phyloP scores from a whole-genome alignment of 2,329 filamentous ascomycete species.

The Xylariaceae sp. region DNA sequence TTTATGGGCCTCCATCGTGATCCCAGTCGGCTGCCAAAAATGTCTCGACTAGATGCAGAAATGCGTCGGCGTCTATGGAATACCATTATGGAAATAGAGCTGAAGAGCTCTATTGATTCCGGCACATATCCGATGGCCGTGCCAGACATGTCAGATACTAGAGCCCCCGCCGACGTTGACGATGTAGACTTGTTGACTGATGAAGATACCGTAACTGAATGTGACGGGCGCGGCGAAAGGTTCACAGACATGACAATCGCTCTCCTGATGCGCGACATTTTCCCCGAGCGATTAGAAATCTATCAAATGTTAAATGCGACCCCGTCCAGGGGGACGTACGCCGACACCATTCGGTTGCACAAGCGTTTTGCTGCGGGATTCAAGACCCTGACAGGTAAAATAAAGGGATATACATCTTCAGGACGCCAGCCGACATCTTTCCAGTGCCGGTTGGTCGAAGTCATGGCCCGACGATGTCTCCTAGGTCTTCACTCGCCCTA shows the following conservation, averaged over 20 bases:
- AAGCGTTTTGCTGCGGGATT: slow-evolving; percentile 38
- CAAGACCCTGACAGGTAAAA: slow-evolving; percentile 33
- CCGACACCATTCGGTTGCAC: slow-evolving; percentile 41
- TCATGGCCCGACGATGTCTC: slow-evolving; percentile 50
- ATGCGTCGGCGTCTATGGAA: slow-evolving; percentile 53
- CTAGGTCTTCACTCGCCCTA: slow-evolving; percentile 52
- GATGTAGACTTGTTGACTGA: slow-evolving; percentile 44
- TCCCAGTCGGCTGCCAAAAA: slow-evolving; percentile 43
- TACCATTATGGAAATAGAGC: slow-evolving; percentile 48
- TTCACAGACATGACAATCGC: slow-evolving; percentile 48
- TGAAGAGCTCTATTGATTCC: slow-evolving; percentile 46
- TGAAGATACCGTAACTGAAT: slow-evolving; percentile 27
- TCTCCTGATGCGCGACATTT: slow-evolving; percentile 39
- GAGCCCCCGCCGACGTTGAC: slow-evolving; percentile 44
- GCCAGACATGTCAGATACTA: slow-evolving; percentile 44
- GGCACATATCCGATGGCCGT: slow-evolving; percentile 46
- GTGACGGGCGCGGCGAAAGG: slow-evolving; percentile 11
- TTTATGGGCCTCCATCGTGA: slow-evolving; percentile 56
- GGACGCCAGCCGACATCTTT: slow-evolving; percentile 29
- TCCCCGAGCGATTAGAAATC: slow-evolving; percentile 39
- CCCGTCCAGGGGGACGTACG: slow-evolving; percentile 34
- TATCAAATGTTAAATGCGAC: slow-evolving; percentile 40
- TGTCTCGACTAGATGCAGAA: slow-evolving; percentile 45
- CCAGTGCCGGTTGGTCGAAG: slow-evolving; percentile 41
- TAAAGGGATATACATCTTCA: slow-evolving; percentile 10